Conservation (phyloP, 148 eudicot genomes). For the Chenopodium formosanum region DNA sequence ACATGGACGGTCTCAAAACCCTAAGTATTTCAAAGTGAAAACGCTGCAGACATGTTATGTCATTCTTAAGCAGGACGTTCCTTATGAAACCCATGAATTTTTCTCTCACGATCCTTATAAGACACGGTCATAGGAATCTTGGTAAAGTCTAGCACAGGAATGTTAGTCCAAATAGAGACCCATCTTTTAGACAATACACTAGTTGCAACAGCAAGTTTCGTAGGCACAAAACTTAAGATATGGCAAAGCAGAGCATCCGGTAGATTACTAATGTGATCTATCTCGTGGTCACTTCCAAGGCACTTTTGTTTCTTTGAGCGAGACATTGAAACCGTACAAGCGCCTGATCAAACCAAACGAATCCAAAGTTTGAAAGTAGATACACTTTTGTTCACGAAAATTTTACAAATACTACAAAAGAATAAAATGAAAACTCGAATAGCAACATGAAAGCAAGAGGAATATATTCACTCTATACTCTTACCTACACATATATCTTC, state of each 20-base stretch:
- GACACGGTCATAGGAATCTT: too few relatives aligned
- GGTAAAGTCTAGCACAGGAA: neutral
- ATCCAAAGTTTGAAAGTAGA: neutral
- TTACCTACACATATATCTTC: too few relatives aligned
- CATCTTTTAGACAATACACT: conserved; percentile 20
- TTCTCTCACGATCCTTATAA: too few relatives aligned
- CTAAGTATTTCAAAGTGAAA: neutral
- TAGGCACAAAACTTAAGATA: conserved; percentile 19
- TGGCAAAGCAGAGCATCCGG: conserved; percentile 13
- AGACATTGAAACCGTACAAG: neutral
- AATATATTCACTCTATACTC: too few relatives aligned
- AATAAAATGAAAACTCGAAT: too few relatives aligned
- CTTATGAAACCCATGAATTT: neutral
- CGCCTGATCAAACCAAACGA: neutral
- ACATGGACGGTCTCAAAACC: neutral
- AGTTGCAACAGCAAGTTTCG: neutral
- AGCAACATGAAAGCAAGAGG: too few relatives aligned
- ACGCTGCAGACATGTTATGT: too few relatives aligned
- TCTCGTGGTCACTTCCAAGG: neutral
- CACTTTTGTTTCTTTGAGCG: neutral
- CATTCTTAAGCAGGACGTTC: too few relatives aligned
- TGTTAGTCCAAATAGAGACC: conserved; percentile 11
- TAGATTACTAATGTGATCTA: conserved; percentile 10
- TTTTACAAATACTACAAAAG: neutral
- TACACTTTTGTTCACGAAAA: too few relatives aligned